phyloP scores from a whole-genome alignment of 129 eudicot genomes.

The Ambrosia trifida region DNA sequence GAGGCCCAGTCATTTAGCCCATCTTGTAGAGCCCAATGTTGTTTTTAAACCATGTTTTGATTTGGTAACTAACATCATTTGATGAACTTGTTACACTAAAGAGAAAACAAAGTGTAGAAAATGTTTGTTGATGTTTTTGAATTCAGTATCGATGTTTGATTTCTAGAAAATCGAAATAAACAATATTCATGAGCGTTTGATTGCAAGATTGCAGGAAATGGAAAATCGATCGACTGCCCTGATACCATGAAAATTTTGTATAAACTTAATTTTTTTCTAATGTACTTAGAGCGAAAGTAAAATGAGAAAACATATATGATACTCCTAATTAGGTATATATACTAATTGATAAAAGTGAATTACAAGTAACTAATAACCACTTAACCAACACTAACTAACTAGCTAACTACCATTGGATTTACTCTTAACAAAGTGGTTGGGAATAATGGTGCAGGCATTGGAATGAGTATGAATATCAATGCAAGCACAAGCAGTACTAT shows the following conservation, averaged over 20 bases:
- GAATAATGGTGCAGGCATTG: constrained; percentile 27
- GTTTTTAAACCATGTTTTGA: too few relatives aligned
- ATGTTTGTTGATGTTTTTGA: too few relatives aligned
- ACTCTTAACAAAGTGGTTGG: constrained; percentile 9
- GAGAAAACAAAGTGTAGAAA: too few relatives aligned
- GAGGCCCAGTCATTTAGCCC: not conserved
- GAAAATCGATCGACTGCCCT: not conserved
- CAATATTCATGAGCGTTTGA: not conserved
- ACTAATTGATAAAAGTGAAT: not conserved
- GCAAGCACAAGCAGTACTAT: constrained; percentile 31
- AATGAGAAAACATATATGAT: too few relatives aligned
- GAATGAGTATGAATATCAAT: constrained; percentile 35
- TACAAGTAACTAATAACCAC: not conserved
- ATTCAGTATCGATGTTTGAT: too few relatives aligned
- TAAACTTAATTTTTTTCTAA: not conserved
- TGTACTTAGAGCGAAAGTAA: too few relatives aligned
- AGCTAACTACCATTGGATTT: not conserved
- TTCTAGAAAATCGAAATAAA: not conserved
- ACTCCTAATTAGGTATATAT: not conserved
- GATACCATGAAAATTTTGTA: not conserved
- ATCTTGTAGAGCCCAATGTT: not conserved
- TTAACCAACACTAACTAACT: not conserved
- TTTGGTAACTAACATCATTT: too few relatives aligned
- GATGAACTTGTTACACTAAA: too few relatives aligned
- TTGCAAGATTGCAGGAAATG: not conserved